These are phyloP conservation scores for Waitea zeae DNA, from an alignment of 1,284 basidiomycete genomes.

Conservation along the genomic window DNA sequence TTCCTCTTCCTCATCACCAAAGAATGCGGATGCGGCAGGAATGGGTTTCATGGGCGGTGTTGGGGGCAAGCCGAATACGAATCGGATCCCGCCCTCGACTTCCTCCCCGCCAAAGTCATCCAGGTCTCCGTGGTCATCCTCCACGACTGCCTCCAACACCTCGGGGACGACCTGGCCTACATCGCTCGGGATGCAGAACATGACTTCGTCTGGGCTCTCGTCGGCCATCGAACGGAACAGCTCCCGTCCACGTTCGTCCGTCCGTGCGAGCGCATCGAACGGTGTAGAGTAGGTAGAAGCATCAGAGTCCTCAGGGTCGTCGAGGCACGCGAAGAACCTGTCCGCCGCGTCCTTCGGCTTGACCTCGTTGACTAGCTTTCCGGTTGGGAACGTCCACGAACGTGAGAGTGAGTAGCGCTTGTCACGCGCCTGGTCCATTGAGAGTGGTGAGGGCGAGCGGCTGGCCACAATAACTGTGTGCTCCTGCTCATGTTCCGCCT, in stretches of 20 bases:
- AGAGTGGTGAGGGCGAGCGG: conserved; percentile 16
- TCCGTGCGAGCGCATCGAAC: conserved; percentile 9
- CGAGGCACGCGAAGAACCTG: conserved; percentile 58
- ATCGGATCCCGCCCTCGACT: conserved; percentile 46
- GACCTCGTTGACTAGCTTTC: conserved; percentile 10
- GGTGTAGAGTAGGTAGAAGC: no score
- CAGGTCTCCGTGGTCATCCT: conserved; percentile 24
- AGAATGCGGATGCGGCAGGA: no score
- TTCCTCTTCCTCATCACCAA: no score
- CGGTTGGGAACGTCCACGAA: conserved; percentile 53
- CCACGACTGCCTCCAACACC: conserved; percentile 21
- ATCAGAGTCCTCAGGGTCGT: conserved; percentile 34
- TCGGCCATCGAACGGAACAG: conserved; percentile 16
- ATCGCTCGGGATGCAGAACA: conserved; percentile 32
- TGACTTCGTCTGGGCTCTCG: conserved; percentile 38
- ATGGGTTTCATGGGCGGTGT: conserved; percentile 5
- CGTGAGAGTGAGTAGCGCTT: conserved; percentile 33
- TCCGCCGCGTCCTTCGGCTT: conserved; percentile 30
- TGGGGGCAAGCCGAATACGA: conserved; percentile 41
- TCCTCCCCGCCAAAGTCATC: conserved; percentile 26
- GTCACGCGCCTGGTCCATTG: conserved; percentile 14
- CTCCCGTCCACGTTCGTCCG: no score
- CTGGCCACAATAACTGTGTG: neutral
- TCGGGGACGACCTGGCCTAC: conserved; percentile 28
- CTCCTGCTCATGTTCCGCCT: conserved; percentile 28